These are phyloP conservation scores for Nymphaea thermarum DNA, from an alignment of 164 flowering plant genomes.

Conservation along the genomic window DNA sequence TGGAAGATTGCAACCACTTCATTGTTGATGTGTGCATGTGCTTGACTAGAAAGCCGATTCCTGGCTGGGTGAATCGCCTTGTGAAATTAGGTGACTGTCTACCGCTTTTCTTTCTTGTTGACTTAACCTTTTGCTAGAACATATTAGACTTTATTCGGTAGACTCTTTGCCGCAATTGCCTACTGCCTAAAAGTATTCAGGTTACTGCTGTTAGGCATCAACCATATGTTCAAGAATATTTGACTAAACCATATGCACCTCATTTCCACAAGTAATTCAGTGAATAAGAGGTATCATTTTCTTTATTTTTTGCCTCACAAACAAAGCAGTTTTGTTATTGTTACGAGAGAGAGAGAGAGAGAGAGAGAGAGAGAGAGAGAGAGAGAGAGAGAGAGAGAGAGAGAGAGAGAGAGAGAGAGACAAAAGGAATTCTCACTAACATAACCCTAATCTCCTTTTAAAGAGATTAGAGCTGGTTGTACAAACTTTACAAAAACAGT, in stretches of 20 bases:
- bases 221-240: constrained; percentile 48
- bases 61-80: constrained; percentile 95
- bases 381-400: too few relatives aligned
- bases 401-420: too few relatives aligned
- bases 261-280: too few relatives aligned
- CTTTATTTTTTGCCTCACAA: too few relatives aligned
- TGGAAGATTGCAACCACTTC: constrained; percentile 95
- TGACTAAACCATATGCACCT: constrained; percentile 23
- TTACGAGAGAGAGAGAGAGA: too few relatives aligned
- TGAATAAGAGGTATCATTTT: too few relatives aligned
- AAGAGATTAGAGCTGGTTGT: neutral
- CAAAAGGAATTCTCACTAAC: too few relatives aligned
- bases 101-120: neutral
- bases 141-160: constrained; percentile 20
- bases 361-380: too few relatives aligned
- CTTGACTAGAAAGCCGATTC: constrained; percentile 79
- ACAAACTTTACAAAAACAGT: neutral
- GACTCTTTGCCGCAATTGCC: constrained; percentile 87
- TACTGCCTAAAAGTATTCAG: constrained; percentile 80
- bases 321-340: too few relatives aligned
- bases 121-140: neutral
- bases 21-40: constrained; percentile 62
- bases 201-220: constrained; percentile 54
- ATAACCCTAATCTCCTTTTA: too few relatives aligned
- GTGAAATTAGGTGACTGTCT: constrained; percentile 62